Percentiles rank a stretch among this genome's conserved stretches.
Evolutionary conservation across 75 land plant genomes (phyloP).

Genomic region (Pinus albicaulis): DNA sequence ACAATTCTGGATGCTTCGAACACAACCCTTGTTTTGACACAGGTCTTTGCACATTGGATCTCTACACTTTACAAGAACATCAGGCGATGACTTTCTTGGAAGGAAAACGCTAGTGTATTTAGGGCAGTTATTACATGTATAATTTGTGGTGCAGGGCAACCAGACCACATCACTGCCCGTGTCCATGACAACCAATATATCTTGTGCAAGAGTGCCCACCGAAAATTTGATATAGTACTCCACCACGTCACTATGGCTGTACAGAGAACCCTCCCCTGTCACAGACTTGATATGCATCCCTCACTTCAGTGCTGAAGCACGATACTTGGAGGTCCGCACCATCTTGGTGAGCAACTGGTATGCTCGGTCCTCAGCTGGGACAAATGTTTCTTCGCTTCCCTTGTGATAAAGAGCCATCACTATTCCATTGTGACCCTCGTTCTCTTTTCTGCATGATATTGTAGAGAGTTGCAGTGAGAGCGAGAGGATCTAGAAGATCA

Average conservation of each 20-base stretch:
- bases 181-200: slow-evolving; percentile 39
- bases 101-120: slow-evolving; percentile 18
- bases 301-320: not conserved
- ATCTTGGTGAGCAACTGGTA: not conserved
- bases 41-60: slow-evolving; percentile 46
- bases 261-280: slow-evolving; percentile 15
- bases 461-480: too few species aligned
- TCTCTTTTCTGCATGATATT: too few species aligned
- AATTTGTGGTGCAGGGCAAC: slow-evolving; percentile 52
- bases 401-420: too few species aligned
- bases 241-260: slow-evolving; percentile 35
- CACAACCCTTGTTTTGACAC: not conserved
- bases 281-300: not conserved
- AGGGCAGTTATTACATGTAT: slow-evolving; percentile 26
- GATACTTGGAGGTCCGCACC: not conserved
- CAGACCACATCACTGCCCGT: slow-evolving; percentile 53
- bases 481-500: too few species aligned
- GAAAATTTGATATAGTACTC: slow-evolving; percentile 43
- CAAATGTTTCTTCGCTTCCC: too few species aligned
- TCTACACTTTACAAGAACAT: slow-evolving; percentile 30
- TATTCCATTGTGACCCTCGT: too few species aligned
- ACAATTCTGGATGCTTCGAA: slow-evolving; percentile 15
- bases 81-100: slow-evolving; percentile 44
- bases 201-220: slow-evolving; percentile 57
- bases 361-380: not conserved